These are phyloP conservation scores for Hemerocallis citrina DNA, from an alignment of 106 monocot species.

Conservation along the genomic window DNA sequence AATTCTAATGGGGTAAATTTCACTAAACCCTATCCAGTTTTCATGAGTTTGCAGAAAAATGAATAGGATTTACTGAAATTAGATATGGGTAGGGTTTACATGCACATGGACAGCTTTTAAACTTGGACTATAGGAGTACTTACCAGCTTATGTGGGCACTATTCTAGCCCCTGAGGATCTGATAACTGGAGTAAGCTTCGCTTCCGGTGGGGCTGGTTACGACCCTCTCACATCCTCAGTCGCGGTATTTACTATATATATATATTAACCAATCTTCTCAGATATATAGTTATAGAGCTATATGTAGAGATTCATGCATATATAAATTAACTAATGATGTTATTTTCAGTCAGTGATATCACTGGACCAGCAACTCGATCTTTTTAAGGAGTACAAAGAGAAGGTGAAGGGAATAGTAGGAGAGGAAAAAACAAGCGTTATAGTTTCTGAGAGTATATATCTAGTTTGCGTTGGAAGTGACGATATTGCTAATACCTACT, in stretches of 20 bases:
- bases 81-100: too few species aligned
- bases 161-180: constrained; percentile 46
- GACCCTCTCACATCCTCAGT: constrained; percentile 62
- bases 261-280: neutral
- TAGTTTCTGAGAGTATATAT: constrained; percentile 35
- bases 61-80: too few species aligned
- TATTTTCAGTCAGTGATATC: constrained; percentile 31
- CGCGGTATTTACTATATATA: constrained; percentile 26
- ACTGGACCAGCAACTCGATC: constrained; percentile 15
- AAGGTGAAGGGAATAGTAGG: constrained; percentile 37
- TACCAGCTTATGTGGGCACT: constrained; percentile 61
- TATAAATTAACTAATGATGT: neutral
- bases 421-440: constrained; percentile 15
- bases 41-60: too few species aligned
- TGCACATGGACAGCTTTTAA: constrained; percentile 65
- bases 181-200: constrained; percentile 85
- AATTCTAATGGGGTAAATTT: too few species aligned
- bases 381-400: constrained; percentile 42
- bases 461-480: constrained; percentile 38
- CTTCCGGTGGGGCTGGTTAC: constrained; percentile 66
- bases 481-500: constrained; percentile 56
- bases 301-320: neutral
- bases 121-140: constrained; percentile 56
- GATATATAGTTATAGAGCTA: neutral
- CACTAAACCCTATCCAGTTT: too few species aligned